Evolutionary conservation across 768 basidiomycete species (phyloP).

Genomic region (Tulasnella sp.): DNA sequence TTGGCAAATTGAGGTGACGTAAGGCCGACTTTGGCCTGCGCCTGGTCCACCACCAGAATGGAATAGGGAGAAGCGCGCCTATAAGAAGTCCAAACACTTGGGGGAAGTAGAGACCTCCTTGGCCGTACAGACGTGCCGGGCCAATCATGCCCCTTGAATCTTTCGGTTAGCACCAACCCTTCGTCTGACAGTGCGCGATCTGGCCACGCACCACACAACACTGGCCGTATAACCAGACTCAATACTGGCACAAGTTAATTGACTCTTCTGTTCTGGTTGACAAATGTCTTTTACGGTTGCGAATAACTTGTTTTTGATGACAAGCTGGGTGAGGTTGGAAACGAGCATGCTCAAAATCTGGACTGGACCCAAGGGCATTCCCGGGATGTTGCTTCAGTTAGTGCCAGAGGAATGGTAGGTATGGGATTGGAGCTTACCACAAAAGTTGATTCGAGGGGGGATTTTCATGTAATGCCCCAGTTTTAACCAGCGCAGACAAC

Average conservation of each 20-base stretch:
- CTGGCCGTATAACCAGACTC: background rate
- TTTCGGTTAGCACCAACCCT: background rate
- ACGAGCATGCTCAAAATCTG: background rate
- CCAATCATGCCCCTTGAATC: conserved; percentile 45
- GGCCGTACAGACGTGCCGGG: conserved; percentile 43
- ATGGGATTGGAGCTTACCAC: background rate
- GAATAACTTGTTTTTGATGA: background rate
- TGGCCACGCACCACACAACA: conserved; percentile 28
- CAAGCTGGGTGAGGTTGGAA: background rate
- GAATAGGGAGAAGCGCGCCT: conserved; percentile 45
- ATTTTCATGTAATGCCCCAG: background rate
- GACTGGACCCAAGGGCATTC: background rate
- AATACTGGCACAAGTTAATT: background rate
- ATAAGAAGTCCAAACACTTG: conserved; percentile 42
- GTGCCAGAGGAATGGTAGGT: background rate
- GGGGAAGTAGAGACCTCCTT: conserved; percentile 41
- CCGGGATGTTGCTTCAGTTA: background rate
- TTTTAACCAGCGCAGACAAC: background rate
- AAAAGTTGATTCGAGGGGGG: background rate
- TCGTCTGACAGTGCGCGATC: background rate
- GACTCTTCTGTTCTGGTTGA: background rate
- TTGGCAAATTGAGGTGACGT: conserved; percentile 39
- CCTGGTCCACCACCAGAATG: conserved; percentile 39
- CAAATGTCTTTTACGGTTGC: background rate
- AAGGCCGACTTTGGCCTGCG: conserved; percentile 38